A percentile compares a stretch with the other conserved stretches of the same genome.
Conservation (phyloP, 768 basidiomycete species). For the Fomitopsis serialis region DNA sequence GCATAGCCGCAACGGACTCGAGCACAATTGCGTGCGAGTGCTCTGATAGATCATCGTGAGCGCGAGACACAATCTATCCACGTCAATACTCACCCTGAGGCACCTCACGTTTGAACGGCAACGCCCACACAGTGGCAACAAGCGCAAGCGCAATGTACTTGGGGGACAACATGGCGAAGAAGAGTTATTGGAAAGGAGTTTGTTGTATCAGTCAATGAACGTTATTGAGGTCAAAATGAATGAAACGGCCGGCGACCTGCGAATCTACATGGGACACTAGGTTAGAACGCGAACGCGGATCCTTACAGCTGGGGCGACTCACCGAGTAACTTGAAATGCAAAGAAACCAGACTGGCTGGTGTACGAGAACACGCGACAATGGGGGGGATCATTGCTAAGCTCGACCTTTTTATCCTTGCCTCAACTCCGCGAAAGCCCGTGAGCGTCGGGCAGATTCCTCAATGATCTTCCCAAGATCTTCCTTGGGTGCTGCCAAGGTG, state of each 20-base stretch:
- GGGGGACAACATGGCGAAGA: constrained; percentile 1
- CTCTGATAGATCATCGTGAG: constrained; percentile 29
- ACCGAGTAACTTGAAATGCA: constrained; percentile 3
- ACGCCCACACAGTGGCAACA: background rate
- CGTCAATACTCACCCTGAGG: background rate
- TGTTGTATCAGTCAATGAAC: constrained; percentile 1
- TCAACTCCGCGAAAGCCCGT: background rate
- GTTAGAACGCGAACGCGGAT: background rate
- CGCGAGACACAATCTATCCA: background rate
- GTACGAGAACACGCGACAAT: background rate
- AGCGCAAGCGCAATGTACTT: constrained; percentile 1
- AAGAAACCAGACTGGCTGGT: constrained; percentile 3
- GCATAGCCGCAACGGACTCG: constrained; percentile 41
- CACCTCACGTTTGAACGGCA: constrained; percentile 3
- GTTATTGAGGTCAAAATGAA: constrained; percentile 3
- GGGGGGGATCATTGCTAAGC: background rate
- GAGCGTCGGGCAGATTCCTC: too few species aligned
- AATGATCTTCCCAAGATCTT: background rate
- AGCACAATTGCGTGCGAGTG: constrained; percentile 62
- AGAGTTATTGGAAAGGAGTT: background rate
- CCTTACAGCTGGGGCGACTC: background rate
- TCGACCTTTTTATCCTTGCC: background rate
- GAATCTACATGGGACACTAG: background rate
- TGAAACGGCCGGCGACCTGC: constrained; percentile 4
- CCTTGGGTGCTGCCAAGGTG: background rate